phyloP scores from a whole-genome alignment of 148 eudicot genomes.

The Chenopodium album region DNA sequence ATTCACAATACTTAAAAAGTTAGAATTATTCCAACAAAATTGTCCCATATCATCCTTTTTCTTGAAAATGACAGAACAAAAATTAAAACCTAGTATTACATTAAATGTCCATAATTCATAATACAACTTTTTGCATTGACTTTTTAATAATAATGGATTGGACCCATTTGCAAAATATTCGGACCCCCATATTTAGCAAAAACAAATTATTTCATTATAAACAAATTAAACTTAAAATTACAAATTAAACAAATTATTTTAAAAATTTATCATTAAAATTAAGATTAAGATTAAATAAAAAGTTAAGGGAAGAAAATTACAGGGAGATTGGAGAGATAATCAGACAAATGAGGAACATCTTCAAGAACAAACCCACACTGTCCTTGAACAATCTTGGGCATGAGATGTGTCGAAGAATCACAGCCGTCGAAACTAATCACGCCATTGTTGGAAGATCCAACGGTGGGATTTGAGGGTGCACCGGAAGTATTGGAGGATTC shows the following conservation, averaged over 20 bases:
- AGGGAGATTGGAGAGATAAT: conserved; percentile 33
- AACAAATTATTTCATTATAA: background rate
- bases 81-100: background rate
- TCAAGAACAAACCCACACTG: conserved; percentile 37
- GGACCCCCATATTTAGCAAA: background rate
- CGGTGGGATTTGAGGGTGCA: conserved; percentile 4
- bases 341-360: conserved; percentile 48
- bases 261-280: too few species aligned
- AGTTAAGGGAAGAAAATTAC: conserved; percentile 10
- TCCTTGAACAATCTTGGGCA: conserved; percentile 25
- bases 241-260: background rate
- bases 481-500: conserved; percentile 3
- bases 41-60: background rate
- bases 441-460: conserved; percentile 4
- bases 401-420: background rate
- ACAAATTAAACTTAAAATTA: background rate
- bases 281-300: background rate
- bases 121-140: background rate
- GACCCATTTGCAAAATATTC: background rate
- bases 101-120: background rate
- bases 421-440: background rate
- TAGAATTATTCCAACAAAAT: background rate
- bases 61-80: background rate
- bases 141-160: background rate
- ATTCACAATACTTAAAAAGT: background rate